A percentile compares a stretch with the other conserved stretches of the same genome.
Evolutionary conservation across 2,329 filamentous ascomycete genomes (phyloP).

Genomic region (Cyphellophora attinorum): DNA sequence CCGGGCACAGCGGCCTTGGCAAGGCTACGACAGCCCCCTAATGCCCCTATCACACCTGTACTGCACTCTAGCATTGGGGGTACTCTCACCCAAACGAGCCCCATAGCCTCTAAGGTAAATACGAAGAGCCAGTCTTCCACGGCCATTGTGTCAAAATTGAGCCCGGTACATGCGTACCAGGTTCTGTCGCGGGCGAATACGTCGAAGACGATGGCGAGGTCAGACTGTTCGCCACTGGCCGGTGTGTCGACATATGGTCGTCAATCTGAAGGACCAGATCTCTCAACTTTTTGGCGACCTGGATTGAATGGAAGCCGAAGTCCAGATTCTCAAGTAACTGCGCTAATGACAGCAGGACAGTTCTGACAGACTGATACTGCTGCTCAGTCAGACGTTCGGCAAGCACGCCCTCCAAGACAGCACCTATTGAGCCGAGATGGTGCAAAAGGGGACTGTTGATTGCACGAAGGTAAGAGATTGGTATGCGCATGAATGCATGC

Average conservation of each 20-base stretch:
- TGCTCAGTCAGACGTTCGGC: conserved; percentile 32
- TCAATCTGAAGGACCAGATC: conserved; percentile 35
- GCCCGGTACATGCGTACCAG: too few relatives aligned
- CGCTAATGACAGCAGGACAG: conserved; percentile 34
- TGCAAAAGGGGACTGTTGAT: conserved; percentile 41
- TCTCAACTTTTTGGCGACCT: conserved; percentile 30
- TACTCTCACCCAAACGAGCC: too few relatives aligned
- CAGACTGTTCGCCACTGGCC: too few relatives aligned
- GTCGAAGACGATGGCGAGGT: too few relatives aligned
- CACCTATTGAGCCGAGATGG: conserved; percentile 40
- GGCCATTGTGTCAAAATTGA: too few relatives aligned
- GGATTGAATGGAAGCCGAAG: conserved; percentile 28
- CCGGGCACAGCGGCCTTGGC: too few relatives aligned
- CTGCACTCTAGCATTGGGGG: too few relatives aligned
- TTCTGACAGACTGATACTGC: conserved; percentile 32
- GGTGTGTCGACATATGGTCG: conserved; percentile 35
- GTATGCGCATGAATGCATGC: conserved; percentile 33
- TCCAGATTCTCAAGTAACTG: conserved; percentile 37
- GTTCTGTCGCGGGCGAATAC: too few relatives aligned
- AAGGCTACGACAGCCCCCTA: too few relatives aligned
- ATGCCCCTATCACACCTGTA: too few relatives aligned
- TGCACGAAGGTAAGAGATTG: conserved; percentile 34
- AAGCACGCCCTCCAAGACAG: conserved; percentile 38
- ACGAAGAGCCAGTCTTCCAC: too few relatives aligned
- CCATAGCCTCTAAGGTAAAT: too few relatives aligned